These are phyloP conservation scores for Astrocystis sublimbata DNA, from an alignment of 495 filamentous ascomycete genomes.

Conservation along the genomic window DNA sequence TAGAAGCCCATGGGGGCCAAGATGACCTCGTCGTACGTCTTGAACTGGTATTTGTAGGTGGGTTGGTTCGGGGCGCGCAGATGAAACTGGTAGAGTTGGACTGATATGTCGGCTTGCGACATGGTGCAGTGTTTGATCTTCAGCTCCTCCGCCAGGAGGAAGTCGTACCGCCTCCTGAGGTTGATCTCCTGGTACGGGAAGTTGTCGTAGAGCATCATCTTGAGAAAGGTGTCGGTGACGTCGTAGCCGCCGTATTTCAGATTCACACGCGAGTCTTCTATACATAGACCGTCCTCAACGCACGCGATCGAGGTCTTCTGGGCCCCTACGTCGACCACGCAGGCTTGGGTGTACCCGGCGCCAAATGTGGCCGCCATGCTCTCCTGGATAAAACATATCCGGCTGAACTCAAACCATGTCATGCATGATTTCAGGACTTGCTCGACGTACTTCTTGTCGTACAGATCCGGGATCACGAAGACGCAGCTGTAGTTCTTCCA, in stretches of 20 bases:
- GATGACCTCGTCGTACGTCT: constrained; percentile 91
- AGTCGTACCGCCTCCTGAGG: constrained; percentile 85
- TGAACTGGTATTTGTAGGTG: constrained; percentile 88
- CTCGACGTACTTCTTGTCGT: constrained; percentile 90
- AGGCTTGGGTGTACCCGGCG: constrained; percentile 89
- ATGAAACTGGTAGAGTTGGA: constrained; percentile 82
- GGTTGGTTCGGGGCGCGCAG: constrained; percentile 83
- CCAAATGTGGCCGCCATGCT: constrained; percentile 92
- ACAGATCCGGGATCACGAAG: constrained; percentile 92
- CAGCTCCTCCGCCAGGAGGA: constrained; percentile 88
- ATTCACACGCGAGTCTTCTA: constrained; percentile 89
- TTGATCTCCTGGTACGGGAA: constrained; percentile 96
- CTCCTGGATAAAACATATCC: constrained; percentile 92
- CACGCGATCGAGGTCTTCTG: constrained; percentile 98
- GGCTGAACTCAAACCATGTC: constrained; percentile 82
- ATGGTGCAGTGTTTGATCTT: constrained; percentile 89
- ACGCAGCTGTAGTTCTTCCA: constrained; percentile 91
- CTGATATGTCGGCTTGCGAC: constrained; percentile 77
- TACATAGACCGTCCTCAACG: constrained; percentile 93
- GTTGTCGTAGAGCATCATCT: constrained; percentile 94
- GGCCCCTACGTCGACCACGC: constrained; percentile 94
- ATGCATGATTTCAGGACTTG: constrained; percentile 79
- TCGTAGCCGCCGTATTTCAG: constrained; percentile 91
- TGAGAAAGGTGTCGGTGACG: constrained; percentile 90
- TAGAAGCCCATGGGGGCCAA: constrained; percentile 90